Conservation (phyloP, 2,329 filamentous ascomycete genomes). For the Corinectria fuckeliana region DNA sequence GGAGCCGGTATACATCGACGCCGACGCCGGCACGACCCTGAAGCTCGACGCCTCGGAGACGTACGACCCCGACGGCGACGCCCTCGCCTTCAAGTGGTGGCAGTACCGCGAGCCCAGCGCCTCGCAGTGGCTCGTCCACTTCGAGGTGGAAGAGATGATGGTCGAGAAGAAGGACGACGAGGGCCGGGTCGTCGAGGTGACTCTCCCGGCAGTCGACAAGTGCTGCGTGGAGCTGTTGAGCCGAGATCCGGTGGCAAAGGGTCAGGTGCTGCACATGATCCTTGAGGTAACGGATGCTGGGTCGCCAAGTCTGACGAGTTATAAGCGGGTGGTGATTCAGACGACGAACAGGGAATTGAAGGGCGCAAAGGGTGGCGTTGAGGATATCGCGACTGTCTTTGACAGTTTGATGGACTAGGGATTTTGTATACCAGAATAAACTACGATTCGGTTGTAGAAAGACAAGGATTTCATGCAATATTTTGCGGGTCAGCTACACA, state of each 20-base stretch:
- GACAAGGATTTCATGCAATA: not conserved
- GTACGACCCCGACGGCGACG: conserved; percentile 54
- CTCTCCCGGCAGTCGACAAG: conserved; percentile 48
- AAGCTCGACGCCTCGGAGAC: conserved; percentile 52
- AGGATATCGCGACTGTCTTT: conserved; percentile 23
- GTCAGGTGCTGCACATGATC: conserved; percentile 56
- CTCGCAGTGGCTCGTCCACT: conserved; percentile 49
- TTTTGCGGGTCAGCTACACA: not conserved
- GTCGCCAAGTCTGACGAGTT: conserved; percentile 51
- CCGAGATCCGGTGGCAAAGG: conserved; percentile 44
- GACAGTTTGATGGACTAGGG: conserved; percentile 1
- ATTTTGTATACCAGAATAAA: not conserved
- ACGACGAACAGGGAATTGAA: conserved; percentile 40
- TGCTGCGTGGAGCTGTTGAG: conserved; percentile 43
- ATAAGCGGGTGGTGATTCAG: conserved; percentile 51
- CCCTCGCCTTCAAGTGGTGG: conserved; percentile 56
- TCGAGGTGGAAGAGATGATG: conserved; percentile 44
- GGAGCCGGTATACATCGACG: conserved; percentile 47
- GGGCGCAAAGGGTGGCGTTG: conserved; percentile 24
- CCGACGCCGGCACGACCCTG: conserved; percentile 47
- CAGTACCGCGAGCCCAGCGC: conserved; percentile 51
- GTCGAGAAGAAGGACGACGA: conserved; percentile 28
- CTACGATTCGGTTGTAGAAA: not conserved
- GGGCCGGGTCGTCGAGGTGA: conserved; percentile 43
- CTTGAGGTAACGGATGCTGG: conserved; percentile 56